phyloP scores from a whole-genome alignment of 208 protist species.

The Angomonas deanei region DNA sequence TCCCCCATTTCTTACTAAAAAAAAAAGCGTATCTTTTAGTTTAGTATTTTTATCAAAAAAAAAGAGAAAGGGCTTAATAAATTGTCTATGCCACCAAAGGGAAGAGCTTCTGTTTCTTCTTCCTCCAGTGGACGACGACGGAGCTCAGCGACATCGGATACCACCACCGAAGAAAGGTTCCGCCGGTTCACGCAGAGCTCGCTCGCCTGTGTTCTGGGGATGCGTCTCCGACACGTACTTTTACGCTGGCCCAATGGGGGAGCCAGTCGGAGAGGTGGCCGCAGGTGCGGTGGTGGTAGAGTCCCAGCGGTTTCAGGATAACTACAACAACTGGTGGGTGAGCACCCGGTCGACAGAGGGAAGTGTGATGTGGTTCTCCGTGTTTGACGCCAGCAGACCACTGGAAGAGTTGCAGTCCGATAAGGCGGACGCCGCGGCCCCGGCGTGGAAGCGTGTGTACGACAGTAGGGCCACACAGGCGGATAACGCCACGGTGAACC shows the following conservation, averaged over 20 bases:
- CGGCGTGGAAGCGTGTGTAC: conserved; percentile 36
- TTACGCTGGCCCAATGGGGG: conserved; percentile 61
- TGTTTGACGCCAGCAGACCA: background rate
- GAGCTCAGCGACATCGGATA: background rate
- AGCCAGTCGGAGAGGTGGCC: conserved; percentile 35
- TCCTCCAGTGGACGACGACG: background rate
- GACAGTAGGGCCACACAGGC: conserved; percentile 12
- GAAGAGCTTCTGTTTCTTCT: background rate
- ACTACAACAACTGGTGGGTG: conserved; percentile 69
- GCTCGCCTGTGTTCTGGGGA: conserved; percentile 50
- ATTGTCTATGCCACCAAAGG: no score
- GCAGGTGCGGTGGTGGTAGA: conserved; percentile 53
- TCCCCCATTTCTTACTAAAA: no score
- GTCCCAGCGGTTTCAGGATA: conserved; percentile 45
- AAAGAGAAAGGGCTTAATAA: no score
- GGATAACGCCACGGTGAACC: conserved; percentile 1
- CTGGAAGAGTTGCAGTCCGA: background rate
- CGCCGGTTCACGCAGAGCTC: background rate
- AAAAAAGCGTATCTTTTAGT: no score
- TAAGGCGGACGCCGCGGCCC: background rate
- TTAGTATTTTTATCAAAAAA: no score
- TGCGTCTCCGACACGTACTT: conserved; percentile 27
- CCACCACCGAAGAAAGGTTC: background rate
- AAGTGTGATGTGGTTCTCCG: conserved; percentile 34
- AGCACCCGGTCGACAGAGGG: conserved; percentile 35